Evolutionary conservation across 805 yeast species (phyloP).

Genomic region (Torulaspora delbrueckii): DNA sequence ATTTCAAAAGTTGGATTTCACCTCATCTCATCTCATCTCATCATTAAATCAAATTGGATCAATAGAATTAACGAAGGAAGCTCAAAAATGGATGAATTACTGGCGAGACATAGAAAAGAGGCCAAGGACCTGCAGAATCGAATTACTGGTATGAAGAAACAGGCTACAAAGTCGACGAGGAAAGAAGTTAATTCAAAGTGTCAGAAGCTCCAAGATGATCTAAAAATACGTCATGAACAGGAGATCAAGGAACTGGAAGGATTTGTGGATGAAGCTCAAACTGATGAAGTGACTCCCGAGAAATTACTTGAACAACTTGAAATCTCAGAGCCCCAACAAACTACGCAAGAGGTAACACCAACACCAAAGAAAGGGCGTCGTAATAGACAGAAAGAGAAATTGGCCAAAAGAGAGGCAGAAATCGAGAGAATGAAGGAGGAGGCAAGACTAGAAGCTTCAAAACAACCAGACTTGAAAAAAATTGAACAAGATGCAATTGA

Average conservation of each 20-base stretch:
- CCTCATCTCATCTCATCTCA: background rate
- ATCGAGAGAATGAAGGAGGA: slow-evolving; percentile 56
- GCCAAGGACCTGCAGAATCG: slow-evolving; percentile 58
- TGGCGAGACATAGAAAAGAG: slow-evolving; percentile 61
- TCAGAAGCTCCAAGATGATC: slow-evolving; percentile 50
- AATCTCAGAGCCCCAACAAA: slow-evolving; percentile 33
- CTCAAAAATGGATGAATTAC: slow-evolving; percentile 22
- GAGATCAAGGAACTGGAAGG: slow-evolving; percentile 41
- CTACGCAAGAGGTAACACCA: slow-evolving; percentile 10
- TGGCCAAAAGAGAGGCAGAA: slow-evolving; percentile 72
- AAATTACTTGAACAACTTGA: slow-evolving; percentile 56
- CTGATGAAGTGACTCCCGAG: slow-evolving; percentile 61
- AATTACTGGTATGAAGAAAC: slow-evolving; percentile 73
- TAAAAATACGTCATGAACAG: slow-evolving; percentile 48
- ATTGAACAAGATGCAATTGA: slow-evolving; percentile 67
- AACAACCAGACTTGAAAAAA: slow-evolving; percentile 60
- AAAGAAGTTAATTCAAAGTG: slow-evolving; percentile 61
- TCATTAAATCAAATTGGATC: background rate
- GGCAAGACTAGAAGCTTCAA: slow-evolving; percentile 66
- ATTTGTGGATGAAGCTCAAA: slow-evolving; percentile 29
- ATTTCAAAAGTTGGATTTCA: no score
- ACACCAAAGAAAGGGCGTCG: slow-evolving; percentile 34
- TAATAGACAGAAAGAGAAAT: slow-evolving; percentile 79
- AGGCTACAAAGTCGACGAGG: slow-evolving; percentile 73
- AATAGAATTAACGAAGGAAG: background rate